These are phyloP conservation scores for Carex pumila DNA, from an alignment of 176 grass and related monocot species.

Conservation along the genomic window DNA sequence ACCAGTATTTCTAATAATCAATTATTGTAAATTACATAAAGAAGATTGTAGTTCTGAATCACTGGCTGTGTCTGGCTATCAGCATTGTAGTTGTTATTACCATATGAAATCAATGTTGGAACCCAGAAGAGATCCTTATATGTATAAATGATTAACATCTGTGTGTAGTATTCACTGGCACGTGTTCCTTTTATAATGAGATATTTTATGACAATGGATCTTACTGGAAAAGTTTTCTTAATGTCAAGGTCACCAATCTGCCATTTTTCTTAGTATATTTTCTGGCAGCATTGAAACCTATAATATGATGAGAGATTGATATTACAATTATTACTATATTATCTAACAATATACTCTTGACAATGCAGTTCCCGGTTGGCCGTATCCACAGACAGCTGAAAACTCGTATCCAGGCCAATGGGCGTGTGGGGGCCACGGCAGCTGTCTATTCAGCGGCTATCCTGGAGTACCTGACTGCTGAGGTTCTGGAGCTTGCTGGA, in stretches of 20 bases:
- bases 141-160: neutral
- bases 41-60: neutral
- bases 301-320: neutral
- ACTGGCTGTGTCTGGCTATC: neutral
- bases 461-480: slow-evolving; percentile 46
- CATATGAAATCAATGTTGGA: neutral
- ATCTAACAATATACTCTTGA: neutral
- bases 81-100: neutral
- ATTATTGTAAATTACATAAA: neutral
- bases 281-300: too few relatives aligned
- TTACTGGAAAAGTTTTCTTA: neutral
- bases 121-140: neutral
- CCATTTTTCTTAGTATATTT: too few relatives aligned
- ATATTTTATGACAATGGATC: neutral
- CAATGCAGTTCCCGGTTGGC: slow-evolving; percentile 48
- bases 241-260: too few relatives aligned
- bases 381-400: slow-evolving; percentile 52
- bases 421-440: slow-evolving; percentile 43
- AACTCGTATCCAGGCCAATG: slow-evolving; percentile 20
- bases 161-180: neutral
- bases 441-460: slow-evolving; percentile 50
- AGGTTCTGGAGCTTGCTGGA: slow-evolving; percentile 55
- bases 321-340: neutral
- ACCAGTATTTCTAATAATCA: neutral
- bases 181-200: neutral